These are phyloP conservation scores for Cymodocea nodosa DNA, from an alignment of 116 monocot genomes.

Conservation along the genomic window DNA sequence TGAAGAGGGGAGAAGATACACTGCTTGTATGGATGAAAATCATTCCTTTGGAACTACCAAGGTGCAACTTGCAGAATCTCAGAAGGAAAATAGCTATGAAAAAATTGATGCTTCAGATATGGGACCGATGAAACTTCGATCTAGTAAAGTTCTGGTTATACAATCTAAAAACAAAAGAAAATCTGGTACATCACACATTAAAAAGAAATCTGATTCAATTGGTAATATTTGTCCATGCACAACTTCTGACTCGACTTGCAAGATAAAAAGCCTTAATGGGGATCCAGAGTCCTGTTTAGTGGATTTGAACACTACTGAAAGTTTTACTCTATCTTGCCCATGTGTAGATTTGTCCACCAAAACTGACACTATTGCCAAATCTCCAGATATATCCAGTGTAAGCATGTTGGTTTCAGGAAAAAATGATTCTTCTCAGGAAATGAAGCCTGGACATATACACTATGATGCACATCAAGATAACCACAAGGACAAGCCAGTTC, in stretches of 20 bases:
- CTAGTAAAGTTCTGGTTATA: background rate
- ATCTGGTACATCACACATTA: background rate
- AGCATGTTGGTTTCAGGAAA: background rate
- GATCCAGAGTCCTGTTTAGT: background rate
- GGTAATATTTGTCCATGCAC: background rate
- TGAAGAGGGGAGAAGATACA: background rate
- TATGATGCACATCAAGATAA: slow-evolving; percentile 5
- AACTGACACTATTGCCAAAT: background rate
- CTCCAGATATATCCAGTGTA: background rate
- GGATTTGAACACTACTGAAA: slow-evolving; percentile 3
- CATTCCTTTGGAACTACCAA: background rate
- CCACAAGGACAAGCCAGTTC: background rate
- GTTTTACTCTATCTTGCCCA: background rate
- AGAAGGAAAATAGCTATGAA: background rate
- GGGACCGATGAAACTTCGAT: background rate
- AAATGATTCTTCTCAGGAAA: background rate
- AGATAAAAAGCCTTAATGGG: background rate
- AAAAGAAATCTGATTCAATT: background rate
- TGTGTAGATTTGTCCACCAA: background rate
- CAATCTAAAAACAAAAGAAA: background rate
- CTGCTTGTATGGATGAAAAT: slow-evolving; percentile 6
- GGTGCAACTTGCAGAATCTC: background rate
- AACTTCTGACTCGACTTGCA: background rate
- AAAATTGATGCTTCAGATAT: background rate
- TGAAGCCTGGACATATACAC: background rate